Percentiles rank a stretch among this genome's conserved stretches.
These are phyloP conservation scores for Candida boidinii DNA, from an alignment of 805 yeast species.

Conservation along the genomic window DNA sequence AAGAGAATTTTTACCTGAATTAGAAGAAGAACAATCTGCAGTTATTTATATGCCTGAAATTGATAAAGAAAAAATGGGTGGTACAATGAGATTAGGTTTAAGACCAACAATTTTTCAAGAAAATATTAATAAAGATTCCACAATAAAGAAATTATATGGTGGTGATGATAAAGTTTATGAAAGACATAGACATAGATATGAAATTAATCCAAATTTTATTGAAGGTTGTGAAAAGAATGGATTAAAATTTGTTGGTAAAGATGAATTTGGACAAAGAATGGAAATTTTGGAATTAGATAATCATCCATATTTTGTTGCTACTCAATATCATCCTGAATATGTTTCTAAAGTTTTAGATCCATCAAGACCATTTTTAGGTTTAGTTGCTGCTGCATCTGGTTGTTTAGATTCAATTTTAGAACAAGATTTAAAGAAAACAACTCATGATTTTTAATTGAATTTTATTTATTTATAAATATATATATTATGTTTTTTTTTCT, in stretches of 20 bases:
- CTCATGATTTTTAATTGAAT: conserved; percentile 25
- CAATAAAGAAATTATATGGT: conserved; percentile 73
- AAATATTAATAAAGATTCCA: conserved; percentile 46
- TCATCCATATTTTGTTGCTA: conserved; percentile 89
- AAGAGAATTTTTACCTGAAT: conserved; percentile 67
- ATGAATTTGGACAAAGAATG: conserved; percentile 86
- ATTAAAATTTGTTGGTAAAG: conserved; percentile 85
- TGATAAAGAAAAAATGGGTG: conserved; percentile 92
- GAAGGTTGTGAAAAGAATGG: conserved; percentile 67
- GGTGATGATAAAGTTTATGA: conserved; percentile 61
- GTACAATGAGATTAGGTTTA: conserved; percentile 97
- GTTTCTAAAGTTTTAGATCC: conserved; percentile 95
- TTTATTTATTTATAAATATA: too few species aligned
- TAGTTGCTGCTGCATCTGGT: conserved; percentile 91
- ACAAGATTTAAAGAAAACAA: conserved; percentile 21
- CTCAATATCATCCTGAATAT: conserved; percentile 98
- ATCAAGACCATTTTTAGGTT: conserved; percentile 91
- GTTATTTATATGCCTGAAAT: conserved; percentile 99
- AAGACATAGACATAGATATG: conserved; percentile 98
- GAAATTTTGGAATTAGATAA: conserved; percentile 80
- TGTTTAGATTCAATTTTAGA: conserved; percentile 59
- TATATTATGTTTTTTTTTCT: too few species aligned
- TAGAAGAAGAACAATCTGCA: conserved; percentile 56
- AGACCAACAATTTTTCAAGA: conserved; percentile 77
- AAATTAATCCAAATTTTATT: conserved; percentile 83